Percentiles rank a stretch among this genome's conserved stretches.
Evolutionary conservation across 805 yeast species (phyloP).

Genomic region (Metschnikowia arizonensis): DNA sequence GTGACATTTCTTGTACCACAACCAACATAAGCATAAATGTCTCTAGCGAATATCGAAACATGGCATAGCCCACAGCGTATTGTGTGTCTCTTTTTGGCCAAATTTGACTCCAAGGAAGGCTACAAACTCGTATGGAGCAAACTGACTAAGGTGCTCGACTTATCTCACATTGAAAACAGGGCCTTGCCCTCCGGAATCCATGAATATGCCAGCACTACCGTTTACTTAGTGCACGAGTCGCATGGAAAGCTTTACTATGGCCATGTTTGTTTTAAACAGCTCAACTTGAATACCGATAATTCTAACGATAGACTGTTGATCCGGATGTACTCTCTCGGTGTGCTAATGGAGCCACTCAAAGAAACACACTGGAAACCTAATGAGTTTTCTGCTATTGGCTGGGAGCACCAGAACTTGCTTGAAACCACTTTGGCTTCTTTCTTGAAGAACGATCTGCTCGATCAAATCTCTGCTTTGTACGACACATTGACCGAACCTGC

Average conservation of each 20-base stretch:
- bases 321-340: constrained; percentile 62
- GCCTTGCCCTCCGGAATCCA: constrained; percentile 41
- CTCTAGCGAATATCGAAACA: constrained; percentile 1
- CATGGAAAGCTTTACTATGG: constrained; percentile 31
- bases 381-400: constrained; percentile 36
- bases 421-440: constrained; percentile 24
- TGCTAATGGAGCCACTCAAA: constrained; percentile 45
- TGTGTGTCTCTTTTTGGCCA: constrained; percentile 30
- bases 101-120: constrained; percentile 35
- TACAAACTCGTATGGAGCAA: constrained; percentile 37
- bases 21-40: background rate
- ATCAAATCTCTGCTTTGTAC: constrained; percentile 18
- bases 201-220: constrained; percentile 27
- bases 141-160: constrained; percentile 16
- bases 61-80: constrained; percentile 23
- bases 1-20: background rate
- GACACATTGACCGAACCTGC: constrained; percentile 17
- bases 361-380: constrained; percentile 37
- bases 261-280: constrained; percentile 30
- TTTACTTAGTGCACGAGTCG: constrained; percentile 28
- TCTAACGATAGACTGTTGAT: constrained; percentile 33
- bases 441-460: constrained; percentile 21
- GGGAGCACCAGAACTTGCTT: constrained; percentile 41
- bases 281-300: constrained; percentile 11
- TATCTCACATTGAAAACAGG: constrained; percentile 35